Conservation (phyloP, 2,329 filamentous ascomycete species). For the Ceratocystiopsis brevicomis region DNA sequence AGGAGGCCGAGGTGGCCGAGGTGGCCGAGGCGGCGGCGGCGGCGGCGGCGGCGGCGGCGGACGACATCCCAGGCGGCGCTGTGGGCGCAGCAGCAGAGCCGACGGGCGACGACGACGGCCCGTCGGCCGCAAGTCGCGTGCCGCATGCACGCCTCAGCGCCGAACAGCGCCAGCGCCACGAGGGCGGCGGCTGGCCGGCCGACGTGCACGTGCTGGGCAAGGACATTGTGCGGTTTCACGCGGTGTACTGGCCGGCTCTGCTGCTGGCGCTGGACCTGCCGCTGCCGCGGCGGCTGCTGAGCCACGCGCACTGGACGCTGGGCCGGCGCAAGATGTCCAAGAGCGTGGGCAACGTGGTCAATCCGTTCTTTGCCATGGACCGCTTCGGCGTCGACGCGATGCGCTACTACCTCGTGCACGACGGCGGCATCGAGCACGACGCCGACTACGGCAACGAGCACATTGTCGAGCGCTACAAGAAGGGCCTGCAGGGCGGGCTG, state of each 20-base stretch:
- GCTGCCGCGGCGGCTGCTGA: constrained; percentile 59
- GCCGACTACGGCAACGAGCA: constrained; percentile 67
- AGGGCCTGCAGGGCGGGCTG: constrained; percentile 54
- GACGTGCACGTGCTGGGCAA: constrained; percentile 89
- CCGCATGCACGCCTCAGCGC: neutral
- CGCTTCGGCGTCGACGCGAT: constrained; percentile 75
- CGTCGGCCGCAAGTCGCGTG: neutral
- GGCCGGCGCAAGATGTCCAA: constrained; percentile 91
- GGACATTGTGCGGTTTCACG: constrained; percentile 91
- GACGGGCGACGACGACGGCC: no score
- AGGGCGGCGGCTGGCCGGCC: constrained; percentile 61
- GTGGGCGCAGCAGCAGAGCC: no score
- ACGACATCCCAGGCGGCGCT: neutral
- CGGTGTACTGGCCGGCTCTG: constrained; percentile 94
- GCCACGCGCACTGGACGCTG: constrained; percentile 92
- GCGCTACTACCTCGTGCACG: constrained; percentile 72
- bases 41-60: neutral
- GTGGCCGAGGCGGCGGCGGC: constrained; percentile 1
- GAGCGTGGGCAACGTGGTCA: constrained; percentile 83
- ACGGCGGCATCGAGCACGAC: constrained; percentile 60
- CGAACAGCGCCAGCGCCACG: neutral
- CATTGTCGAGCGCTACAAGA: constrained; percentile 62
- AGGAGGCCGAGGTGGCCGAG: neutral
- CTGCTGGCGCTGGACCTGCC: constrained; percentile 74
- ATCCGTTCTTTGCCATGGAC: constrained; percentile 79